Evolutionary conservation across 179 eudicot genomes (phyloP), one percentile per base, ranked within the genome.

Genomic region (Carnegiea gigantea): DNA sequence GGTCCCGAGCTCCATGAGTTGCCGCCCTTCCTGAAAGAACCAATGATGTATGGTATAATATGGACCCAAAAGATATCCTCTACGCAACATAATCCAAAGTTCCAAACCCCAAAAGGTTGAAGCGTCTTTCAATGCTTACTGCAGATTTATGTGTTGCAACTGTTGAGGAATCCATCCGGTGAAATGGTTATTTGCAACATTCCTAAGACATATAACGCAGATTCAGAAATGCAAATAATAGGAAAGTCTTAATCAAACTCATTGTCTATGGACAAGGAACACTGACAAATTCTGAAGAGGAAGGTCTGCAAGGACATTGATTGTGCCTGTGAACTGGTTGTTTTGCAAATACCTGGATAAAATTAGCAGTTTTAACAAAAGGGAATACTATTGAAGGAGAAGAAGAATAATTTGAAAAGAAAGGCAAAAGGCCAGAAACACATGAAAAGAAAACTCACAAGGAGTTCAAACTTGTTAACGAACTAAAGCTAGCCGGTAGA

Each of bases 111-210:
- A 77, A 33, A 26, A 49, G 43, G 64, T 48, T 70, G 49, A 40
- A 53, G 26, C 57, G 71, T 36, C 43, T 5, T 21, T 75, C 76
- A 76, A 84, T 74, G 82, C 96, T 90, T 91, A 96, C 99, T 91
- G 90, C 79, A 88, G 78, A 88, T 95, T 91, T 83, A 92, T 92
- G 87, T 87, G 82, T 86, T 89, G 91, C 85, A 96, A 80, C 85
- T 85, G 91, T 40, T 76, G 84, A 18, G 99, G 99, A 87, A 96
- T 80, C 98, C 97, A 96, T 85, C 99, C 99, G 70, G 83, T 94
- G 79, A 96, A 96, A 53, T 80, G 90, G 80, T 96, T 96, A 87
- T 94, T 96, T 48, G 87, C 97, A 78, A 96, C 85, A 87, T 96
- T 88, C 89, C 99, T 96, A 85, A 26, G 75, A 80, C 76, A 75